phyloP scores from a whole-genome alignment of 352 stramenopile genomes.

The Globisporangium spinosum region DNA sequence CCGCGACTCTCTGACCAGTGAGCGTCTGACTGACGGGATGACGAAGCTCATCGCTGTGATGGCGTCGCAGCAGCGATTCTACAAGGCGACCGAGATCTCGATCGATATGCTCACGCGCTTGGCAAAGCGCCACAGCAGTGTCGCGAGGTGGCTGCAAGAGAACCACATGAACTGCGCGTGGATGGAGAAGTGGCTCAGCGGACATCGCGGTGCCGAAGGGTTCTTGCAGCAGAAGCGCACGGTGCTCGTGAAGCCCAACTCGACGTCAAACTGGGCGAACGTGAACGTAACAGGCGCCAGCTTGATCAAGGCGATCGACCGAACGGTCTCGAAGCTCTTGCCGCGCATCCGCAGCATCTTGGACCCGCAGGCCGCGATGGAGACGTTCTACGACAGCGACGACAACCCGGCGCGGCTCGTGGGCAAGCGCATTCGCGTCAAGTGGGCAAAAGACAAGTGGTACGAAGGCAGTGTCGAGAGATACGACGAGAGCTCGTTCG shows the following conservation, averaged over 20 bases:
- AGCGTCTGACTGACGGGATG: slow-evolving; percentile 66
- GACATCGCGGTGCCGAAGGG: slow-evolving; percentile 57
- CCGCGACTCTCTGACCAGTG: slow-evolving; percentile 54
- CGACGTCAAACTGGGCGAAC: slow-evolving; percentile 76
- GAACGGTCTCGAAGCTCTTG: slow-evolving; percentile 52
- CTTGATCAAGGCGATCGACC: slow-evolving; percentile 62
- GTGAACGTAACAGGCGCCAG: slow-evolving; percentile 50
- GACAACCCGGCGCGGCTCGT: slow-evolving; percentile 84
- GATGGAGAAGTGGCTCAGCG: slow-evolving; percentile 82
- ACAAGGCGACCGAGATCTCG: slow-evolving; percentile 82
- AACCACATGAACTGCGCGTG: slow-evolving; percentile 66
- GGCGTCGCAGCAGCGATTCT: slow-evolving; percentile 82
- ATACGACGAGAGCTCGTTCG: slow-evolving; percentile 78
- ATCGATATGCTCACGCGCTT: slow-evolving; percentile 85
- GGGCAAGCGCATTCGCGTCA: slow-evolving; percentile 79
- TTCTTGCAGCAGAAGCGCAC: slow-evolving; percentile 74
- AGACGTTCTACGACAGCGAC: slow-evolving; percentile 89
- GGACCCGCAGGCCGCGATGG: slow-evolving; percentile 32
- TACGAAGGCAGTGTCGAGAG: slow-evolving; percentile 76
- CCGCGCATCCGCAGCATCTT: slow-evolving; percentile 54
- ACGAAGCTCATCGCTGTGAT: slow-evolving; percentile 74
- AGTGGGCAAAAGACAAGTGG: slow-evolving; percentile 89
- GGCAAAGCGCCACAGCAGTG: slow-evolving; percentile 66
- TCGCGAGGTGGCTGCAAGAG: slow-evolving; percentile 61
- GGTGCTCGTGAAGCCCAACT: slow-evolving; percentile 83